Evolutionary conservation across 768 basidiomycete species (phyloP), one percentile per base, ranked within the genome.

Genomic region (Podaxis carcinomalis): DNA sequence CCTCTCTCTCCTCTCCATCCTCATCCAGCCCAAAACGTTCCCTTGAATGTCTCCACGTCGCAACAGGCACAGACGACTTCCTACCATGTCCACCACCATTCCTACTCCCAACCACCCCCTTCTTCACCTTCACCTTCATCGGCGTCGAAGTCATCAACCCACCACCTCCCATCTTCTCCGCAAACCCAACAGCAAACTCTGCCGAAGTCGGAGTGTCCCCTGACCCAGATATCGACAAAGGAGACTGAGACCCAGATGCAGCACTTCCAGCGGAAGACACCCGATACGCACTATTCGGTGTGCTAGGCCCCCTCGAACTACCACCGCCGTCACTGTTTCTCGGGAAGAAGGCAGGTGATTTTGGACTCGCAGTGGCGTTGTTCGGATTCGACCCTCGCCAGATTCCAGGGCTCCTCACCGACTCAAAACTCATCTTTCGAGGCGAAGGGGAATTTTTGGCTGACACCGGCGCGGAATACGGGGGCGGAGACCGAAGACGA

Each of bases 401-500:
- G 9, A 21, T 10, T 13, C 47, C 25, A 2, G 36, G 10, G n/a
- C 23, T 47, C n/a, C 9, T 35, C 16, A 3, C 14, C 28, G 21
- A 44, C 36, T 55, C 52, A 55, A 54, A 47, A 37, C 13, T 49
- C 11, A 47, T 32, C 19, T 47, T 61, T 21, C 13, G 25, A 1
- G 57, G 62, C 21, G 62, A 63, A n/a, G 62, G 50, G 10, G 56
- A 54, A 21, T 56, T 59, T 47, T 57, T 53, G 16, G 61, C 42
- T 14, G 56, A 51, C 13, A 42, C 7, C n/a, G 57, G 40, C 14
- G 53, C 44, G 5, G 68, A 59, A 19, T 58, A 57, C 4, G 62
- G 51, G 1, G 65, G 59, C 23, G 66, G 52, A 25, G 46, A 59
- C 19, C 40, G 59, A 51, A 56, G 63, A 19, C 59, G 63, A 44